These are phyloP conservation scores for Podila epicladia DNA, from an alignment of 192 early-diverging fungal genomes.

Conservation along the genomic window DNA sequence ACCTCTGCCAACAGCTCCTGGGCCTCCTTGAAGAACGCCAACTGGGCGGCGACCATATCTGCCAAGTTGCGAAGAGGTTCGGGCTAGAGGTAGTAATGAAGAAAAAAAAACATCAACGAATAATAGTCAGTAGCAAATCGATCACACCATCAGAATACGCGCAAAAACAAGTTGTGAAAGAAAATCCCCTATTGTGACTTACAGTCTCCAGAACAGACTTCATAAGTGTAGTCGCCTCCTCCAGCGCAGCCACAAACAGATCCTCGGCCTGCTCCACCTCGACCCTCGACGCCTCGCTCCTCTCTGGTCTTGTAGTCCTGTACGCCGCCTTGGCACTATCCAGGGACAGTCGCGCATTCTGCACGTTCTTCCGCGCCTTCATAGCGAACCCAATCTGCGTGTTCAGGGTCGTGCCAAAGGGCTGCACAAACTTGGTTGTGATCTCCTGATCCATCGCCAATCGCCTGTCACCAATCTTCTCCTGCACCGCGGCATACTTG, in stretches of 20 bases:
- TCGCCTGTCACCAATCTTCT: conserved; percentile 85
- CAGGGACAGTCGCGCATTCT: conserved; percentile 81
- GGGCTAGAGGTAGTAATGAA: conserved; percentile 64
- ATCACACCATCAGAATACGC: not conserved
- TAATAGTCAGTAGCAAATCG: not conserved
- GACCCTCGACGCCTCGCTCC: conserved; percentile 75
- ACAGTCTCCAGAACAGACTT: conserved; percentile 87
- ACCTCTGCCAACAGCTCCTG: conserved; percentile 74
- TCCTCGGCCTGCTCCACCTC: conserved; percentile 96
- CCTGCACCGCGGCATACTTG: conserved; percentile 87
- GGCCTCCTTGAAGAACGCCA: conserved; percentile 88
- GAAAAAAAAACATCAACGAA: conserved; percentile 13
- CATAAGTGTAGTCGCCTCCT: conserved; percentile 96
- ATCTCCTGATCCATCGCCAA: conserved; percentile 81
- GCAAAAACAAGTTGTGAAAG: not conserved
- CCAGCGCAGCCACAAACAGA: conserved; percentile 93
- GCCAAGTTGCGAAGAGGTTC: conserved; percentile 86
- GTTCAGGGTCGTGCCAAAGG: conserved; percentile 76
- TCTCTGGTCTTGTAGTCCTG: conserved; percentile 75
- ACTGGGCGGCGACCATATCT: conserved; percentile 88
- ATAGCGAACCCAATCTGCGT: conserved; percentile 81
- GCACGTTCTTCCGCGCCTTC: conserved; percentile 89
- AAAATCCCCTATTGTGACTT: conserved; percentile 21
- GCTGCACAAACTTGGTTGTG: conserved; percentile 77
- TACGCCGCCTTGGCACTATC: conserved; percentile 88